Base-by-base conservation (phyloP, 225 moss, liverwort and hornwort species). In the Anthoceros angustus region DNA sequence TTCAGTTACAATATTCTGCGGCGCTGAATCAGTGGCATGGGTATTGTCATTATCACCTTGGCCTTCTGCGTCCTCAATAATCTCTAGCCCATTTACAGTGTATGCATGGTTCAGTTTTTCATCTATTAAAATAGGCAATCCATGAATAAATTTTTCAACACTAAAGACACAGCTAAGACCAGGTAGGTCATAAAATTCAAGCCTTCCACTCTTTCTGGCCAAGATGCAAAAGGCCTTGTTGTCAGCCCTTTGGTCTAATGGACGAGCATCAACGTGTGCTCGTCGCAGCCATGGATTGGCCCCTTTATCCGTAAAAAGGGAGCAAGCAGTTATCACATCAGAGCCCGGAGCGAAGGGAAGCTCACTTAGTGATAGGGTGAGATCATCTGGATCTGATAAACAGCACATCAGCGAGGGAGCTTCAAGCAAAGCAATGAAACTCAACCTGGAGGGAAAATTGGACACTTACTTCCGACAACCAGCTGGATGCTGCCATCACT, bases 121-220 rank as follows among this genome's bases (percentile, higher is more conserved):
- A 77, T 91, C 85, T 61, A 85, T 87, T 41, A 98, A 71, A 69
- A 89, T 79, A 64, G 83, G 73, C 70, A 75, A 80, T 66, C 92
- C 98, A 66, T 82, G 84, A 63, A 77, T 86, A 75, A 98, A 98
- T 42, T 82, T 70, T 46, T 85, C 80, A 26, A 86, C 72, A 60
- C 78, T 67, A 71, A 78, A 98, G 12, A 92, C 82, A 79, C 92
- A 92, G 62, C 72, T 65, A 38, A 83, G 77, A 18, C 67, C 80
- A 0, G 89, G 86, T 61, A 98, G 84, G 68, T 89, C 83, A 73
- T 85, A 86, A 41, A 98, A 89, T 75, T 98, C 92, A 49, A 98
- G 74, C 55, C 77, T 89, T 68, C 92, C 92, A 64, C 80, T 89
- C 67, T 84, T 80, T 70, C 98, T 87, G 71, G 92, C 92, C 65